These are phyloP conservation scores for Entomophthora muscae DNA, from an alignment of 371 early-diverging fungal genomes.

Conservation along the genomic window DNA sequence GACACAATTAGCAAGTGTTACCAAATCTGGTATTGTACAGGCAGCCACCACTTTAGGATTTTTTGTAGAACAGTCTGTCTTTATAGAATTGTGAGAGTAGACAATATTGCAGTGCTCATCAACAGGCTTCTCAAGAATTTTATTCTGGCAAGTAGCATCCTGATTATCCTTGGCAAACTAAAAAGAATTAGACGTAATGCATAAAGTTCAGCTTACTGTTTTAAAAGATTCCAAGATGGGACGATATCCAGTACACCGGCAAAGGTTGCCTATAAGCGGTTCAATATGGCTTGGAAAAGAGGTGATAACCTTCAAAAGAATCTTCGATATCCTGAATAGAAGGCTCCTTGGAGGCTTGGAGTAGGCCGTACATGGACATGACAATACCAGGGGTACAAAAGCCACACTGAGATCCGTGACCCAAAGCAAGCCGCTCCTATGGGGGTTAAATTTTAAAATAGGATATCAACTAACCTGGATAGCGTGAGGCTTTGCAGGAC, in stretches of 20 bases:
- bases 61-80: not conserved
- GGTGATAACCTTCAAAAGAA: constrained; percentile 40
- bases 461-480: constrained; percentile 24
- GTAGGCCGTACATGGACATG: constrained; percentile 50
- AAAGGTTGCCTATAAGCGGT: constrained; percentile 32
- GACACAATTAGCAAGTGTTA: not conserved
- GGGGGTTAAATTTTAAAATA: no score
- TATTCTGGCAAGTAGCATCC: not conserved
- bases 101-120: constrained; percentile 1
- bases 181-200: not conserved
- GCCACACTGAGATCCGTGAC: constrained; percentile 58
- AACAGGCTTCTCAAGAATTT: not conserved
- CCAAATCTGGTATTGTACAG: not conserved
- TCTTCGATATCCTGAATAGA: constrained; percentile 50
- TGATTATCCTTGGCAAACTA: not conserved
- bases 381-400: constrained; percentile 73
- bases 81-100: not conserved
- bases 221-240: constrained; percentile 65
- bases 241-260: constrained; percentile 68
- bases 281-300: not conserved
- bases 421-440: constrained; percentile 33
- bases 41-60: not conserved
- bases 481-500: constrained; percentile 39
- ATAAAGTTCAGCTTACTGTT: constrained; percentile 12
- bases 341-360: constrained; percentile 39